Evolutionary conservation across 2,329 filamentous ascomycete species (phyloP).

Genomic region (Ascomycota sp.): DNA sequence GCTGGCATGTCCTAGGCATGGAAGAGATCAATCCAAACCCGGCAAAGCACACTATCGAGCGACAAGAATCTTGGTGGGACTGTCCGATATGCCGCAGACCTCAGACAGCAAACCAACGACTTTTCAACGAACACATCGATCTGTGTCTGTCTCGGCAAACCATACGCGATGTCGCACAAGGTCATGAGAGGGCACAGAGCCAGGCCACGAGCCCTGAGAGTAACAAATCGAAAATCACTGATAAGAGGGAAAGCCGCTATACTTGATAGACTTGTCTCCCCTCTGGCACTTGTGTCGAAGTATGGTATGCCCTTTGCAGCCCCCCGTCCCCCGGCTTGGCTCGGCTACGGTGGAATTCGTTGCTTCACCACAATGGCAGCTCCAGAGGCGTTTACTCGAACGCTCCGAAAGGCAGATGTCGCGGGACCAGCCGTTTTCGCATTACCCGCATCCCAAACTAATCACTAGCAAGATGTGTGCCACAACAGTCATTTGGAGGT

Average conservation of each 20-base stretch:
- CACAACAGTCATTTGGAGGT: no score
- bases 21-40: constrained; percentile 28
- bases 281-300: no score
- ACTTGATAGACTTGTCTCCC: no score
- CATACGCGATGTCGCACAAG: constrained; percentile 64
- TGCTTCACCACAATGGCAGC: no score
- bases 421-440: no score
- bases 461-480: no score
- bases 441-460: no score
- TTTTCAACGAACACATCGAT: constrained; percentile 85
- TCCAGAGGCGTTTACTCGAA: no score
- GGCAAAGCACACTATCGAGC: constrained; percentile 9
- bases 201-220: constrained; percentile 14
- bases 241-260: constrained; percentile 14
- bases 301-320: no score
- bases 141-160: constrained; percentile 70
- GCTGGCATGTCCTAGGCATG: constrained; percentile 13
- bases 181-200: constrained; percentile 12
- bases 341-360: no score
- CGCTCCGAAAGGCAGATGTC: no score
- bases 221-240: constrained; percentile 15
- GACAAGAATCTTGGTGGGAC: constrained; percentile 44
- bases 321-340: no score
- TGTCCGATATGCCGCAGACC: constrained; percentile 76
- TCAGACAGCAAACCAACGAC: constrained; percentile 51